Conservation (phyloP, 2,329 filamentous ascomycete species). For the Arthrinium puccinioides region DNA sequence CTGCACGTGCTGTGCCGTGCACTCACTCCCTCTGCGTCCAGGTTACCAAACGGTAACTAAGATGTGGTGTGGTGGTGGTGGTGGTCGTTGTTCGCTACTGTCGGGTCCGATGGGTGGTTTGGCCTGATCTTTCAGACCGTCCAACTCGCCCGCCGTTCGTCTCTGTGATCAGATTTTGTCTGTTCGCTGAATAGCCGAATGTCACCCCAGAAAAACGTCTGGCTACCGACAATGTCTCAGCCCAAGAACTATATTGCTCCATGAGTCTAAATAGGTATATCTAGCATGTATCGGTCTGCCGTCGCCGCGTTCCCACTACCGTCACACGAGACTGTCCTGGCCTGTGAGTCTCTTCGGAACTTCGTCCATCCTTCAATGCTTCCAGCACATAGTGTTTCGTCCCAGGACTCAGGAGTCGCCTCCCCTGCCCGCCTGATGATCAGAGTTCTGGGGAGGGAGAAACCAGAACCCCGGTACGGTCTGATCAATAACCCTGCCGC, state of each 20-base stretch:
- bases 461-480: slow-evolving; percentile 5
- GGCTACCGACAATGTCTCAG: not conserved
- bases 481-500: slow-evolving; percentile 9
- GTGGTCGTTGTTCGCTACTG: no score
- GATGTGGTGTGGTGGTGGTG: no score
- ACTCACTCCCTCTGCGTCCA: no score
- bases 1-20: no score
- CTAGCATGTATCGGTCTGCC: not conserved
- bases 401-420: slow-evolving; percentile 3
- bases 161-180: no score
- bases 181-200: no score
- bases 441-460: slow-evolving; percentile 2
- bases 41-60: no score
- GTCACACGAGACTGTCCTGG: not conserved
- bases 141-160: no score
- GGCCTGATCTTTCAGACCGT: no score
- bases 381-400: slow-evolving; percentile 2
- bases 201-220: not conserved
- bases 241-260: not conserved
- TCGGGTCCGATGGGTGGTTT: no score
- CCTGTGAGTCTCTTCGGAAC: slow-evolving; percentile 1
- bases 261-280: not conserved
- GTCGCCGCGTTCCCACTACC: not conserved
- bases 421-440: no score
- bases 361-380: slow-evolving; percentile 2